phyloP scores from a whole-genome alignment of 805 yeast species.

The Metschnikowia sp. region DNA sequence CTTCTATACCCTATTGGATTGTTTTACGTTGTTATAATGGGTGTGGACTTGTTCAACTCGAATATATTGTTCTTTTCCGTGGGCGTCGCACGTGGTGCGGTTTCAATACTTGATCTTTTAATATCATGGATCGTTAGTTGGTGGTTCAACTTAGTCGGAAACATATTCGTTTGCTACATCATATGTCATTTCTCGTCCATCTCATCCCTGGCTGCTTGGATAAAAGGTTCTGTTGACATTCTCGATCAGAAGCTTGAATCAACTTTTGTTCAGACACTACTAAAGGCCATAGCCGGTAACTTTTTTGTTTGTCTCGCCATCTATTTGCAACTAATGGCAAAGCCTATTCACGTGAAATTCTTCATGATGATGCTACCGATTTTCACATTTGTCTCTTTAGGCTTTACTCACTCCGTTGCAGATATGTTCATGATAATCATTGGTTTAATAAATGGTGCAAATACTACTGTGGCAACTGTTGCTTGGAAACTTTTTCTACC shows the following conservation, averaged over 20 bases:
- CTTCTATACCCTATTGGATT: conserved; percentile 65
- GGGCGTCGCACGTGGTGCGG: conserved; percentile 68
- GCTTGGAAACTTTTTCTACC: conserved; percentile 75
- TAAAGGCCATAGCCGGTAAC: conserved; percentile 75
- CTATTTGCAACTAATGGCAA: conserved; percentile 72
- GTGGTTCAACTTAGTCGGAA: conserved; percentile 62
- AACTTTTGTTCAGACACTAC: conserved; percentile 58
- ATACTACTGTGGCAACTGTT: conserved; percentile 57
- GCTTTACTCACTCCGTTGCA: conserved; percentile 78
- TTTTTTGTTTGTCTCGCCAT: conserved; percentile 74
- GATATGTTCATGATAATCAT: conserved; percentile 70
- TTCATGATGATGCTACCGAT: conserved; percentile 63
- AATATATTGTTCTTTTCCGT: conserved; percentile 70
- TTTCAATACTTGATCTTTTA: conserved; percentile 56
- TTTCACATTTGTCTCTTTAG: conserved; percentile 74
- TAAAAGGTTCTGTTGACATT: conserved; percentile 47
- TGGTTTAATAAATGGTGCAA: conserved; percentile 66
- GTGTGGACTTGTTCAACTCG: conserved; percentile 73
- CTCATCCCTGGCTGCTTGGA: conserved; percentile 38
- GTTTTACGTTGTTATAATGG: conserved; percentile 70
- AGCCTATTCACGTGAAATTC: conserved; percentile 74
- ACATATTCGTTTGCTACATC: conserved; percentile 62
- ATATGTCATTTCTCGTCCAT: conserved; percentile 56
- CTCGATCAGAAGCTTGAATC: conserved; percentile 41
- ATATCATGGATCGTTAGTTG: conserved; percentile 68